Percentiles rank a stretch among this genome's conserved stretches.
Evolutionary conservation across 169 alveolate species (phyloP).

Genomic region (Babesia caballi): DNA sequence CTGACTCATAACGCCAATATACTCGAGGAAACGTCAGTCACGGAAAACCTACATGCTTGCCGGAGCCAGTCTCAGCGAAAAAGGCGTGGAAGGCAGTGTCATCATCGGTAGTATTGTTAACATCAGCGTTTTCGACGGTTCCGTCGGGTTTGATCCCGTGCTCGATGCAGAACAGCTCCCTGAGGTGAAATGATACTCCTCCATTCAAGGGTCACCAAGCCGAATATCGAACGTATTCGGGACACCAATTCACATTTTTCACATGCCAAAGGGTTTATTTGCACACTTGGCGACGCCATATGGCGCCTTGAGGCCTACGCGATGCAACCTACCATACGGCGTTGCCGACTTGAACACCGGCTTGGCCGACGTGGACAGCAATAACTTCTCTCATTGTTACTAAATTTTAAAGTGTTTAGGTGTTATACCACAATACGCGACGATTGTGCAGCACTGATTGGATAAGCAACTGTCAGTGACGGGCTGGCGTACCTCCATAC

Average conservation of each 20-base stretch:
- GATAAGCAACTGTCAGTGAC: background rate
- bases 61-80: constrained; percentile 98
- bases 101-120: constrained; percentile 90
- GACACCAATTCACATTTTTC: too few species aligned
- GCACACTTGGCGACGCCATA: background rate
- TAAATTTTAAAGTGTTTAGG: background rate
- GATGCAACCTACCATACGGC: constrained; percentile 89
- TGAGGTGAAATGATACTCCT: background rate
- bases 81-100: constrained; percentile 98
- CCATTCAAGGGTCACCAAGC: too few species aligned
- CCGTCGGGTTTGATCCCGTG: constrained; percentile 86
- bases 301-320: background rate
- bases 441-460: background rate
- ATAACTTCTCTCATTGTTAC: constrained; percentile 91
- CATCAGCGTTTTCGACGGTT: constrained; percentile 49
- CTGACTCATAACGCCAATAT: too few species aligned
- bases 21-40: too few species aligned
- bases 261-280: too few species aligned
- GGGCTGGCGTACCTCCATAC: background rate
- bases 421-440: background rate
- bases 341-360: constrained; percentile 94
- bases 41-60: constrained; percentile 86
- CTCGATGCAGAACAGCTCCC: constrained; percentile 84
- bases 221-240: too few species aligned
- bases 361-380: constrained; percentile 94